A percentile compares a stretch with the other conserved stretches of the same genome.
phyloP scores from a whole-genome alignment of 2,329 filamentous ascomycete genomes.

The Bertia moriformis region DNA sequence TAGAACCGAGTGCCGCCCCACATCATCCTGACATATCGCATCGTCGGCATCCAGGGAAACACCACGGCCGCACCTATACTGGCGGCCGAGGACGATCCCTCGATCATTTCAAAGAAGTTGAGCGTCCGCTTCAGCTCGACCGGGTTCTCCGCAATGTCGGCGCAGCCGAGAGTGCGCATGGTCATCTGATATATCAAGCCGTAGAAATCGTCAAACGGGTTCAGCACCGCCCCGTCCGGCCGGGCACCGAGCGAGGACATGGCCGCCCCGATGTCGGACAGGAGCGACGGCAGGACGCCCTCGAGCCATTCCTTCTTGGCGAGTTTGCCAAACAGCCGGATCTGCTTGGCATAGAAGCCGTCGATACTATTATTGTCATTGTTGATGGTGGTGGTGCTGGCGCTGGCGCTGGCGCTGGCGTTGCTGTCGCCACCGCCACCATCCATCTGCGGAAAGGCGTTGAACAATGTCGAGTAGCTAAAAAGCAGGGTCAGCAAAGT shows the following conservation, averaged over 20 bases:
- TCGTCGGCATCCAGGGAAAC: constrained; percentile 34
- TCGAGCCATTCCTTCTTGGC: too few relatives aligned
- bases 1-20: constrained; percentile 30
- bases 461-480: constrained; percentile 15
- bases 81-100: constrained; percentile 22
- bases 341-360: too few relatives aligned
- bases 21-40: constrained; percentile 23
- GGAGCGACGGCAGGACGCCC: constrained; percentile 24
- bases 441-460: constrained; percentile 10
- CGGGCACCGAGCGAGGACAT: constrained; percentile 20
- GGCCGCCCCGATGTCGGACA: constrained; percentile 21
- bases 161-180: constrained; percentile 35
- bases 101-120: constrained; percentile 28
- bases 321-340: too few relatives aligned
- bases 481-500: background rate
- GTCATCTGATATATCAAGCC: constrained; percentile 38
- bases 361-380: too few relatives aligned
- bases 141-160: constrained; percentile 34
- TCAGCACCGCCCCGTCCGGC: constrained; percentile 18
- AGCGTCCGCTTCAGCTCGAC: constrained; percentile 24
- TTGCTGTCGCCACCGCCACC: constrained; percentile 3
- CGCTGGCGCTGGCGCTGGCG: constrained; percentile 5
- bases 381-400: too few relatives aligned
- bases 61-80: too few relatives aligned
- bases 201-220: constrained; percentile 39